Percentiles rank a stretch among this genome's conserved stretches.
phyloP scores from a whole-genome alignment of 75 land plant species.

The Cupressus sempervirens region DNA sequence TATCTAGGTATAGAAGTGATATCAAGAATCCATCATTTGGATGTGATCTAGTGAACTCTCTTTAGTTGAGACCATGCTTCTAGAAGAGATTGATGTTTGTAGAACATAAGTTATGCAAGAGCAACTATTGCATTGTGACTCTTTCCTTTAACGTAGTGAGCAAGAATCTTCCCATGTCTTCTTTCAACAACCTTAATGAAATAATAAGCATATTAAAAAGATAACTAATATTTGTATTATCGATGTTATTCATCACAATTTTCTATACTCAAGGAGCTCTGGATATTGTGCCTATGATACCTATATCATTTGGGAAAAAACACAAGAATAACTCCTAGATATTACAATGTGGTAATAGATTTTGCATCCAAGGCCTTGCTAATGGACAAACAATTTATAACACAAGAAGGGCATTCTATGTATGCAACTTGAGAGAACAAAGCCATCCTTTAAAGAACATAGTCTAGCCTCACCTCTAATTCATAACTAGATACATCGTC shows the following conservation, averaged over 20 bases:
- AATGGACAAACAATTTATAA: slow-evolving; percentile 59
- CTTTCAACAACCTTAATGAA: slow-evolving; percentile 63
- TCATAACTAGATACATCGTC: slow-evolving; percentile 80
- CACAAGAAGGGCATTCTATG: slow-evolving; percentile 76
- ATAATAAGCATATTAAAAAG: slow-evolving; percentile 66
- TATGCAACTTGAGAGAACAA: slow-evolving; percentile 82
- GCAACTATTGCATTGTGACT: slow-evolving; percentile 91
- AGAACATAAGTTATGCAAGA: slow-evolving; percentile 82
- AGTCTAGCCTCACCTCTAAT: slow-evolving; percentile 97
- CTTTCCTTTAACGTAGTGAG: slow-evolving; percentile 97
- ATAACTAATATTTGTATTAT: slow-evolving; percentile 63
- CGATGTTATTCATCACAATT: slow-evolving; percentile 74
- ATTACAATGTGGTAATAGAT: slow-evolving; percentile 73
- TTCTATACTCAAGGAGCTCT: slow-evolving; percentile 59
- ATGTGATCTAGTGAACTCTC: slow-evolving; percentile 75
- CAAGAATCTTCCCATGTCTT: slow-evolving; percentile 61
- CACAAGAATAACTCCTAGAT: slow-evolving; percentile 86
- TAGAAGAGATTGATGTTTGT: slow-evolving; percentile 51
- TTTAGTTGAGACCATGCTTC: slow-evolving; percentile 83
- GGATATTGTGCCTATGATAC: slow-evolving; percentile 65
- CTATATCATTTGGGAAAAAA: slow-evolving; percentile 87
- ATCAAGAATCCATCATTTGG: slow-evolving; percentile 94
- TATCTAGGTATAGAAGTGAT: slow-evolving; percentile 60
- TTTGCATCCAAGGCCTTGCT: slow-evolving; percentile 93
- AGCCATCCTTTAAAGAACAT: slow-evolving; percentile 87